phyloP scores from a whole-genome alignment of 1,284 basidiomycete genomes.

The Moesziomyces sp. region DNA sequence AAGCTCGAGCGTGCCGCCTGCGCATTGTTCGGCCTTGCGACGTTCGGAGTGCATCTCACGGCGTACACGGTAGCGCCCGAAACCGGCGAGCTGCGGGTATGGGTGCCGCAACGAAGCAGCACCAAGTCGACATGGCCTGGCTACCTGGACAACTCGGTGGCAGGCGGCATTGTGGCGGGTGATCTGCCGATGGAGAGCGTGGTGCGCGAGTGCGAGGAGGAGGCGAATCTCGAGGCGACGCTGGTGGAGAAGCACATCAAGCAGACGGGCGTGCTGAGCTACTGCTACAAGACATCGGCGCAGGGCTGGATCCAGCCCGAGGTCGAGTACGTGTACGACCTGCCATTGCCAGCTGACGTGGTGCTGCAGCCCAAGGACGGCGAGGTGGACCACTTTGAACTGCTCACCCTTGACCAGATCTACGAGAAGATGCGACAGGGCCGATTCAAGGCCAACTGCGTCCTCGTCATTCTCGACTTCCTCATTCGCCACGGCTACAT shows the following conservation, averaged over 20 bases:
- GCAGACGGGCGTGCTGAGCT: constrained; percentile 67
- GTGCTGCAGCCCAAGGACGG: constrained; percentile 83
- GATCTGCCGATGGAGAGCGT: constrained; percentile 79
- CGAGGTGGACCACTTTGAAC: constrained; percentile 88
- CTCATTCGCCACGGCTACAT: constrained; percentile 81
- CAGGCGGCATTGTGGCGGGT: constrained; percentile 75
- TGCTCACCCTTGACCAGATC: constrained; percentile 62
- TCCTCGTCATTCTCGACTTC: constrained; percentile 83
- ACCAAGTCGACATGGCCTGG: constrained; percentile 83
- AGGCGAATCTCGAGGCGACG: constrained; percentile 80
- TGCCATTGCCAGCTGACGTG: constrained; percentile 67
- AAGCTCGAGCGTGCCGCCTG: constrained; percentile 89
- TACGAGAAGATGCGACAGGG: constrained; percentile 69
- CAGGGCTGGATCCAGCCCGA: constrained; percentile 70
- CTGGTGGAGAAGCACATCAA: constrained; percentile 75
- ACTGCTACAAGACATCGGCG: constrained; percentile 74
- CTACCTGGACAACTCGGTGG: constrained; percentile 67
- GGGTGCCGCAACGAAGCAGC: constrained; percentile 85
- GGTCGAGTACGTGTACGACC: constrained; percentile 65
- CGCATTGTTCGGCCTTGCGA: constrained; percentile 86
- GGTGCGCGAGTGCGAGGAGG: constrained; percentile 92
- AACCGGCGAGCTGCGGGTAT: constrained; percentile 71
- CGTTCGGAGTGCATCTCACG: constrained; percentile 86
- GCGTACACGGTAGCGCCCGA: constrained; percentile 59
- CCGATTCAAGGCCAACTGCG: constrained; percentile 87